phyloP scores from a whole-genome alignment of 345 rosid species.

The Barbarea vulgaris region DNA sequence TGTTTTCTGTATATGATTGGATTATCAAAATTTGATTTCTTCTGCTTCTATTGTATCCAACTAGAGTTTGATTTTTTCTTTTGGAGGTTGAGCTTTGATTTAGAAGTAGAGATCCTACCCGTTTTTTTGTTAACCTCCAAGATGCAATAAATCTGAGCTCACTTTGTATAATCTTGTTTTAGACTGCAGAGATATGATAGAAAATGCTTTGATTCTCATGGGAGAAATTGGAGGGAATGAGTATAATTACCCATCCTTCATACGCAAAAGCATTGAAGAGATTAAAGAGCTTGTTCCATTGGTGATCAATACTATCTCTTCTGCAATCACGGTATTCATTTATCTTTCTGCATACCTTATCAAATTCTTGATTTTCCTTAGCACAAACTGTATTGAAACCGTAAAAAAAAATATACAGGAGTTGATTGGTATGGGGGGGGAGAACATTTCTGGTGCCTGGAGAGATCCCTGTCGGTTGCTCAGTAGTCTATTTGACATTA shows the following conservation, averaged over 20 bases:
- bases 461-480: conserved; percentile 49
- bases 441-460: conserved; percentile 53
- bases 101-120: too few relatives aligned
- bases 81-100: too few relatives aligned
- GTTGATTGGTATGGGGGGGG: conserved; percentile 48
- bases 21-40: too few relatives aligned
- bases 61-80: too few relatives aligned
- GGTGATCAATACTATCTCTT: conserved; percentile 38
- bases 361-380: background rate
- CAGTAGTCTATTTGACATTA: conserved; percentile 28
- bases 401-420: too few relatives aligned
- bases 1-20: too few relatives aligned
- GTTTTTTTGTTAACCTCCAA: background rate
- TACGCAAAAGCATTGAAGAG: conserved; percentile 17
- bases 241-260: conserved; percentile 37
- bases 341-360: background rate
- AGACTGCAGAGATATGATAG: conserved; percentile 40
- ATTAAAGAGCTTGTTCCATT: conserved; percentile 44
- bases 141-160: background rate
- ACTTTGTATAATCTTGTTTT: background rate
- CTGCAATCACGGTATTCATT: conserved; percentile 41
- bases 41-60: too few relatives aligned
- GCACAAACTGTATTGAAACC: too few relatives aligned
- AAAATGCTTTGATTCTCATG: too few relatives aligned
- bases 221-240: conserved; percentile 72